Percentiles rank a stretch among this genome's conserved stretches.
phyloP scores from a whole-genome alignment of 208 protist genomes.

The Histomonas meleagridis region DNA sequence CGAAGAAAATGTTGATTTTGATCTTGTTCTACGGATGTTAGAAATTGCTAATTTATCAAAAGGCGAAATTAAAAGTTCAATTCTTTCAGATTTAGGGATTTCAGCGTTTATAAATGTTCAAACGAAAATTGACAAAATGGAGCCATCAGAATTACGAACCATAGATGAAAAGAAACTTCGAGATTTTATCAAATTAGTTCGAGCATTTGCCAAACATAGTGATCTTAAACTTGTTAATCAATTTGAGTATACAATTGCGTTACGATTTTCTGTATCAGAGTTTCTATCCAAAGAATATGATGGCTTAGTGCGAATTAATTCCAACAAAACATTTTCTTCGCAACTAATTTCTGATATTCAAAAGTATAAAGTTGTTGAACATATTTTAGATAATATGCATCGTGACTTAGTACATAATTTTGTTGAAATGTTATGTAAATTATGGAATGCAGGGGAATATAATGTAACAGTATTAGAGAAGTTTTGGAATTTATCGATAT shows the following conservation, averaged over 20 bases:
- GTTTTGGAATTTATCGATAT: neutral
- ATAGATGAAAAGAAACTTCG: constrained; percentile 14
- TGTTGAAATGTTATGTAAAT: neutral
- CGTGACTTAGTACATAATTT: neutral
- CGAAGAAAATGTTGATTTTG: no score
- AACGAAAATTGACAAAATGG: no score
- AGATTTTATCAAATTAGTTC: neutral
- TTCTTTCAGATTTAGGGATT: no score
- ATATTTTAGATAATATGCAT: constrained; percentile 8
- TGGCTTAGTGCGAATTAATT: neutral
- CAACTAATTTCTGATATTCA: neutral
- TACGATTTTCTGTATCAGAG: neutral
- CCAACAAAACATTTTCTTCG: constrained; percentile 16
- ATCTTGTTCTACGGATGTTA: no score
- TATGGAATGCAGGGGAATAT: constrained; percentile 8
- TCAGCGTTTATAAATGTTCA: no score
- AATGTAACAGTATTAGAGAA: neutral
- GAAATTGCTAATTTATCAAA: no score
- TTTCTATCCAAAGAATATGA: constrained; percentile 2
- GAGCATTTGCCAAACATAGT: neutral
- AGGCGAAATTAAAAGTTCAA: no score
- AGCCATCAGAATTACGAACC: neutral
- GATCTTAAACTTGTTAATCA: neutral
- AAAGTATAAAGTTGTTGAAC: neutral
- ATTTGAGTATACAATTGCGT: constrained; percentile 1